Evolutionary conservation across 2,329 filamentous ascomycete species (phyloP).

Genomic region (Aspergillus vadensis): DNA sequence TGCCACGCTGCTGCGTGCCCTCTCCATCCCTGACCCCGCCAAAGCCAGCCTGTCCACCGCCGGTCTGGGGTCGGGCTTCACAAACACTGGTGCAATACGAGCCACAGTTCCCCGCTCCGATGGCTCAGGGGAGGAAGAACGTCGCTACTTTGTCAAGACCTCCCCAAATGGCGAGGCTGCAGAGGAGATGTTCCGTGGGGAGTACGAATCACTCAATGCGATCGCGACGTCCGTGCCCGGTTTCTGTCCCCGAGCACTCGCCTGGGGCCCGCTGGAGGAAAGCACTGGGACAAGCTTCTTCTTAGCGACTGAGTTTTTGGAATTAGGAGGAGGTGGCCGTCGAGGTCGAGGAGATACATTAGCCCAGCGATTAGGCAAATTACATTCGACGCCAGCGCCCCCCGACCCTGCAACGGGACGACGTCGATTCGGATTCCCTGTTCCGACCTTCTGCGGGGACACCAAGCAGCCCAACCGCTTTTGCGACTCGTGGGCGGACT

Average conservation of each 20-base stretch:
- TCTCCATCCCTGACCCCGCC: slow-evolving; percentile 39
- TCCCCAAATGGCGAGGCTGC: slow-evolving; percentile 36
- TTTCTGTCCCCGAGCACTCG: slow-evolving; percentile 75
- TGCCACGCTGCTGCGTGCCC: slow-evolving; percentile 39
- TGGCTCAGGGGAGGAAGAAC: slow-evolving; percentile 27
- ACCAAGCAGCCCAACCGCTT: slow-evolving; percentile 80
- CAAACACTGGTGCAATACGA: slow-evolving; percentile 45
- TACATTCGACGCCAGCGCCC: slow-evolving; percentile 77
- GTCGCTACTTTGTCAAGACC: slow-evolving; percentile 46
- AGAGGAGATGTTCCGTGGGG: slow-evolving; percentile 59
- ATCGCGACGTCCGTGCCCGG: slow-evolving; percentile 71
- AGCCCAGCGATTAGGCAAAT: slow-evolving; percentile 72
- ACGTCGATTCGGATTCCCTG: slow-evolving; percentile 78
- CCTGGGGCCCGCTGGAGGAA: slow-evolving; percentile 63
- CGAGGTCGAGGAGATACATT: slow-evolving; percentile 51
- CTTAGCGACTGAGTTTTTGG: slow-evolving; percentile 76
- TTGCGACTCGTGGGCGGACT: slow-evolving; percentile 75
- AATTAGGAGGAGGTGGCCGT: slow-evolving; percentile 59
- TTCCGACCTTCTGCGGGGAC: slow-evolving; percentile 81
- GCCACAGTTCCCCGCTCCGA: slow-evolving; percentile 30
- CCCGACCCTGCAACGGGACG: slow-evolving; percentile 27
- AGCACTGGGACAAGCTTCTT: slow-evolving; percentile 50
- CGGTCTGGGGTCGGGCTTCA: slow-evolving; percentile 47
- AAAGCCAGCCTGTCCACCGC: slow-evolving; percentile 40
- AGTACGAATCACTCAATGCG: slow-evolving; percentile 80